These are phyloP conservation scores for Rubia yunnanensis DNA, from an alignment of 257 asterid species.

Conservation along the genomic window DNA sequence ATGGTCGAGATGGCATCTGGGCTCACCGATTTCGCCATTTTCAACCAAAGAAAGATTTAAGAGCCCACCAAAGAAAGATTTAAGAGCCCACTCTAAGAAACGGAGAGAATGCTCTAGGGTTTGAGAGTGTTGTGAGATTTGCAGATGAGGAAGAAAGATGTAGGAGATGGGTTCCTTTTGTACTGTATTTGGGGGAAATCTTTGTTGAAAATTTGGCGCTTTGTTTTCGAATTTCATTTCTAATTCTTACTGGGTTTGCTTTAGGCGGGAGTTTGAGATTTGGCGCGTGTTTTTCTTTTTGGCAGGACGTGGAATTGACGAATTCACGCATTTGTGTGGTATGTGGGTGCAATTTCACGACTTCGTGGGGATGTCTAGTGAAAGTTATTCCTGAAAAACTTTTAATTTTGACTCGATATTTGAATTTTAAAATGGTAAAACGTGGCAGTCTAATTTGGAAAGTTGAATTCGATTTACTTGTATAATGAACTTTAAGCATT, in stretches of 20 bases:
- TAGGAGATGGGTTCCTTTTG: neutral
- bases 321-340: neutral
- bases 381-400: neutral
- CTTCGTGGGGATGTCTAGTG: neutral
- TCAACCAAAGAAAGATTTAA: neutral
- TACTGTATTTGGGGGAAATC: neutral
- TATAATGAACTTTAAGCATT: no score
- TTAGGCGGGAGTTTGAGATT: constrained; percentile 1
- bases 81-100: neutral
- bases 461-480: no score
- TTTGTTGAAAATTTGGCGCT: neutral
- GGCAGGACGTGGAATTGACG: neutral
- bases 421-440: no score
- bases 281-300: neutral
- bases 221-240: neutral
- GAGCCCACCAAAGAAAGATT: no score
- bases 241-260: neutral
- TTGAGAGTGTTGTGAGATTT: neutral
- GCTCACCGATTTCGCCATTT: constrained; percentile 43
- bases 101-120: neutral
- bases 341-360: neutral
- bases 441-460: no score
- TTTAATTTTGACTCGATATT: neutral
- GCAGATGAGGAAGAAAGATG: neutral
- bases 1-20: constrained; percentile 63